Conservation (phyloP, 305 asterid genomes). For the Plantago coronopus region DNA sequence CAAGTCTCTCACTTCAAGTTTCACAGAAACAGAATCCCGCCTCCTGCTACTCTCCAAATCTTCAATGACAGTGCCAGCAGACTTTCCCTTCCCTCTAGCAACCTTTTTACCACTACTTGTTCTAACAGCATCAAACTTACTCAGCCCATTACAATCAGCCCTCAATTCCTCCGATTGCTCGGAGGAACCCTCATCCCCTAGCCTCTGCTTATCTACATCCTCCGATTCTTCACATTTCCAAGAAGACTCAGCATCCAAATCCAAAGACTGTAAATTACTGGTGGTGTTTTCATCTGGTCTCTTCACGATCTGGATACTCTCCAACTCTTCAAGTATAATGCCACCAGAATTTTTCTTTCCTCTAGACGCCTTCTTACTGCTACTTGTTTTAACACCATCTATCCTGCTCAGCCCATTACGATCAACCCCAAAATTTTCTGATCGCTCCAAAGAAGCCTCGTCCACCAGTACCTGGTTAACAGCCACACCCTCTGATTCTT, state of each 20-base stretch:
- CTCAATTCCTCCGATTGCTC: slow-evolving; percentile 1
- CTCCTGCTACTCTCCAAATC: slow-evolving; percentile 34
- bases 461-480: background rate
- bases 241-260: background rate
- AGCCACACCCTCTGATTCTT: background rate
- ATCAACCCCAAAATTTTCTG: slow-evolving; percentile 22
- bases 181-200: background rate
- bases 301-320: slow-evolving; percentile 39
- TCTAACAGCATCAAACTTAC: slow-evolving; percentile 29
- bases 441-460: background rate
- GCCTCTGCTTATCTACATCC: background rate
- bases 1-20: slow-evolving; percentile 29
- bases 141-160: slow-evolving; percentile 32
- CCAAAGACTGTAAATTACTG: background rate
- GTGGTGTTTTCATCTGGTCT: background rate
- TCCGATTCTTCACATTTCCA: background rate
- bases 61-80: slow-evolving; percentile 18
- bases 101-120: slow-evolving; percentile 24
- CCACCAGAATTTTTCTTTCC: slow-evolving; percentile 21
- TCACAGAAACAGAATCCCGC: slow-evolving; percentile 29
- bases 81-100: slow-evolving; percentile 22
- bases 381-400: slow-evolving; percentile 30
- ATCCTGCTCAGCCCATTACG: slow-evolving; percentile 27
- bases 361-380: slow-evolving; percentile 21
- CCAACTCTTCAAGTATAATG: slow-evolving; percentile 20